Evolutionary conservation across 495 filamentous ascomycete species (phyloP), one percentile per base, ranked within the genome.

Genomic region (Daldinia decipiens): DNA sequence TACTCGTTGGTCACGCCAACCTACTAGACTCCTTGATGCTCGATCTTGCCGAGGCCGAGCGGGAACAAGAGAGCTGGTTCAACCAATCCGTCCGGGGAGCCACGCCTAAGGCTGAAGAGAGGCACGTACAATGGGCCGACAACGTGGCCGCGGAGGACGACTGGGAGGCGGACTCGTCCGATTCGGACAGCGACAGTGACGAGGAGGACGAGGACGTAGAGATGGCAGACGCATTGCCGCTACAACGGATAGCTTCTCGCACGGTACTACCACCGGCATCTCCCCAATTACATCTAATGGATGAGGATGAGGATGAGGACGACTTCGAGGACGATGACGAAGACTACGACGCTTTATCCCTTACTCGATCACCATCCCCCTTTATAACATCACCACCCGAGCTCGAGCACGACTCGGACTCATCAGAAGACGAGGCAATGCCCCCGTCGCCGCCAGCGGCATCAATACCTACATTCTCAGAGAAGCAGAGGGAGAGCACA

Each of bases 51-150:
- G 92, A 96, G 43, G 95, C 96, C 76, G 96, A 99, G 84, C 87
- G 89, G 67, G 94, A 98, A 79, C 95, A 98, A 80, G 95, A 98
- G 81, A 90, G 87, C 59, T 98, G 96, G 96, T 98, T 98, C 89
- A 94, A 98, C 87, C 89, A 95, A 81, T 93, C 92, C 65, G 92
- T 98, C 81, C 88, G 84, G 78, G 91, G 90, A 74, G 93, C 92
- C 73, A 69, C 79, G 64, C 85, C 86, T 77, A 81, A 79, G 72
- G 83, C 84, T 74, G 76, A 81, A 62, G 84, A 90, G 47, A 85
- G 84, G 72, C 93, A 93, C 84, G 88, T 97, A 77, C 90, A 95
- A 88, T 97, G 93, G 92, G 91, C 92, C 47, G 92, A 97, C 71
- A 83, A 87, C 52, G 86, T 94, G 67, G 89, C 92, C 69, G 84